Base-by-base conservation (phyloP, 1,284 basidiomycete species). In the Ganoderma resinaceum region DNA sequence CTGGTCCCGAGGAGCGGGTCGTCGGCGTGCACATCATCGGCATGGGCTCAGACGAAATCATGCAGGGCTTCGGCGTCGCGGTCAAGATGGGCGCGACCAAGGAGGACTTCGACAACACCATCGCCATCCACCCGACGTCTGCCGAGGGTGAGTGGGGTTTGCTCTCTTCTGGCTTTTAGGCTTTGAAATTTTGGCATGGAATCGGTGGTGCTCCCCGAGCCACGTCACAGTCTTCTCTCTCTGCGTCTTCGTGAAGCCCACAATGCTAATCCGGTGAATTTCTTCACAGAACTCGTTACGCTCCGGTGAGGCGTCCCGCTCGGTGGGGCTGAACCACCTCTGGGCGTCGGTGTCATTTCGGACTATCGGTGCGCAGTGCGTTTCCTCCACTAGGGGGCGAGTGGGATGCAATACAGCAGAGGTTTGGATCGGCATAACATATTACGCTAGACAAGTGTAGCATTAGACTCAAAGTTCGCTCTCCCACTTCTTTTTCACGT, bases 21-120 rank as follows among this genome's bases (percentile, higher is more conserved):
- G 95, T 99, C 23, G 97, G 97, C 23, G 83, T 99, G 63, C 98
- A 99, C 81, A 92, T 98, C 74, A 91, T 99, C 70, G 97, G 97
- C 6, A 77, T 89, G 73, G 96, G 96, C 61, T 93, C 90, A 71
- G 97, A 99, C 78, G 97, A 99, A 82, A 89, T 94, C 74, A 83
- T 97, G 82, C 97, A 99, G 85, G 96, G 96, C 71, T 97, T 99
- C 78, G 95, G 85, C 1, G 95, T 98, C 23, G 97, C 97, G 14
- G 86, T 99, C 76, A 98, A 98, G 87, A 96, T 98, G 96, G 94
- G 95, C 89, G 94, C 94, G 23, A 86, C 87, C 23, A 96, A 96
- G 83, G 82, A 88, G 75, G 93, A 97, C 78, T 84, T 97, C 68
- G 95, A 96, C 76, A 88, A 93, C 76, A 95, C 93, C 4, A 94